Evolutionary conservation across 345 rosid species (phyloP), one percentile per base, ranked within the genome.

Genomic region (Geranium brycei): DNA sequence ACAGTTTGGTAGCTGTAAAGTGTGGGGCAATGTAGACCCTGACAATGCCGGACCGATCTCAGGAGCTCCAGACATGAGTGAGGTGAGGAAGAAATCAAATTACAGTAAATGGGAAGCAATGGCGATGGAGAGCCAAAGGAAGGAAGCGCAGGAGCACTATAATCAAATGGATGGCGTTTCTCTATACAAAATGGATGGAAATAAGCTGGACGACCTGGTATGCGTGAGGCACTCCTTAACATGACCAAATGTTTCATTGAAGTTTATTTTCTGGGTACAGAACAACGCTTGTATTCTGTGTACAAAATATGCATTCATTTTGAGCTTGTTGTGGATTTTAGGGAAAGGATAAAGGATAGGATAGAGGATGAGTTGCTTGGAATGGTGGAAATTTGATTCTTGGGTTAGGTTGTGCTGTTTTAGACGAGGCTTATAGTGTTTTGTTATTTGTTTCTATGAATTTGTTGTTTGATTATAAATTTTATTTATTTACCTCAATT

Each of bases 181-280:
- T 64, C 77, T 88, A 60, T 93, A 93, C 81, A 93, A 93, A 76
- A 93, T 93, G 91, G 99, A 93, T 61, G 97, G 99, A 7, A 90
- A 93, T 71, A 93, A 78, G 68, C 78, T 93, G 77, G 99, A 93
- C 62, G 97, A 93, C 81, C 82, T 93, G 63, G 96, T 93, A 28
- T 93, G 99, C 18, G 84, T 90, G 17, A 78, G 82, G 76, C 97
- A 84, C 64, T 58, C 87, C 11, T 23, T 31, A 61, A 67, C 71
- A 68, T 69, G 28, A 23, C 77, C 47, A 11, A 51, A 61, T 47
- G 15, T 47, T 47, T 47, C 15, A 47, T 13, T 47, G 53, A 47
- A 13, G 13, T 47, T 13, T 47, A 10, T 47, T 13, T 13, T 47
- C 41, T 35, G 41, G 41, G 38, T 32, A n/a, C n/a, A n/a, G n/a